These are phyloP conservation scores for Cucumis hystrix DNA, from an alignment of 306 rosid genomes.

Conservation along the genomic window DNA sequence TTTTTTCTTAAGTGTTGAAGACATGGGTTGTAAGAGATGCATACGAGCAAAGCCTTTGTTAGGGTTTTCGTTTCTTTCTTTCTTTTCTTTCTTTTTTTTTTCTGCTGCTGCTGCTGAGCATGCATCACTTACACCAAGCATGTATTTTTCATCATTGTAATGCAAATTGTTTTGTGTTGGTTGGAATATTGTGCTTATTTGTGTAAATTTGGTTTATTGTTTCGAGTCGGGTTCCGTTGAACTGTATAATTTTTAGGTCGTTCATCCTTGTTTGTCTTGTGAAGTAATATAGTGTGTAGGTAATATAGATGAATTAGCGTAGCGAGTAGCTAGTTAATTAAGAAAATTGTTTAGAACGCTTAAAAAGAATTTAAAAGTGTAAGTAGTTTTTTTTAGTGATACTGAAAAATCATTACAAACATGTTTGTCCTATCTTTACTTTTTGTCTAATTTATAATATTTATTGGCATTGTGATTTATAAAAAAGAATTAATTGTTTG, in stretches of 20 bases:
- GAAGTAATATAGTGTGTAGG: background rate
- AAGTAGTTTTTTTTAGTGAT: no score
- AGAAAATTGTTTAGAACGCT: no score
- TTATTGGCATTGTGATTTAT: no score
- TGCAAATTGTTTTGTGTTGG: background rate
- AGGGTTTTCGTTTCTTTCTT: constrained; percentile 9
- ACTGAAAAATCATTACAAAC: no score
- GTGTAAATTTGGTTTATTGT: background rate
- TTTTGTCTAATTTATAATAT: no score
- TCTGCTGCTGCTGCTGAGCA: constrained; percentile 50
- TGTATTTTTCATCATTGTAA: constrained; percentile 21
- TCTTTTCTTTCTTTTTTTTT: constrained; percentile 1
- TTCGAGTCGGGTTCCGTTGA: background rate
- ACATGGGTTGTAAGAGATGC: constrained; percentile 98
- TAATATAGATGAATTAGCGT: background rate
- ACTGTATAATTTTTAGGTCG: background rate
- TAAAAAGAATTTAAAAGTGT: no score
- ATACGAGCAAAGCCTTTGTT: constrained; percentile 46
- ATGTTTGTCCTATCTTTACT: no score
- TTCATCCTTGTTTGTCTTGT: background rate
- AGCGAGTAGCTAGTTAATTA: background rate
- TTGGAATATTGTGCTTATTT: background rate
- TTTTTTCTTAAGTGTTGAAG: constrained; percentile 9
- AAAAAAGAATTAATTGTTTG: no score
- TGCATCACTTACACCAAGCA: constrained; percentile 92